phyloP scores from a whole-genome alignment of 345 rosid species.

The Psidium friedrichsthalianum region DNA sequence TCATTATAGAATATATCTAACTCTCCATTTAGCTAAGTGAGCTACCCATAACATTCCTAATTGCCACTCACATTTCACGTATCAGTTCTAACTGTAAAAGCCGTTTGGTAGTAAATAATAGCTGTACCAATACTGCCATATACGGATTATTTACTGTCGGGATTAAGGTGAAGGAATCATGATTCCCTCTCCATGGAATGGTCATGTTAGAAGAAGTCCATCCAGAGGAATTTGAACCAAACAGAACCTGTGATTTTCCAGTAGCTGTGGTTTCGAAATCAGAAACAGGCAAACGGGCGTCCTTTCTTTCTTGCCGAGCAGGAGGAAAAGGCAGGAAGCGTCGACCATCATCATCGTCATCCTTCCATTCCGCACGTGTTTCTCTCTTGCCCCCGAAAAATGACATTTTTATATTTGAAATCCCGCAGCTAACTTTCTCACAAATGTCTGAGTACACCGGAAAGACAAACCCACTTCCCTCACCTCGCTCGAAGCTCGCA shows the following conservation, averaged over 20 bases:
- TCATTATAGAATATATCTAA: not conserved
- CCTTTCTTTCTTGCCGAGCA: not conserved
- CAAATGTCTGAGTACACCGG: not conserved
- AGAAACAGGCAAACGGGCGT: not conserved
- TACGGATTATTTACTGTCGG: not conserved
- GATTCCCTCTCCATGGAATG: not conserved
- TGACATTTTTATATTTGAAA: fast-evolving
- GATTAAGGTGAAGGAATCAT: not conserved
- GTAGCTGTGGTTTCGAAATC: not conserved
- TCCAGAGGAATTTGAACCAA: not conserved
- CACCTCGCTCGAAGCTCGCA: not conserved
- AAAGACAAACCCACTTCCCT: not conserved
- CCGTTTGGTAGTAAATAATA: not conserved
- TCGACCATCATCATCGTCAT: not conserved
- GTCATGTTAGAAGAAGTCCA: not conserved
- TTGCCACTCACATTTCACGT: not conserved
- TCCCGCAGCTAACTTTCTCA: not conserved
- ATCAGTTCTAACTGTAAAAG: not conserved
- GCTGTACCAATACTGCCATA: not conserved
- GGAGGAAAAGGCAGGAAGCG: no score
- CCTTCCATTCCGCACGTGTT: not conserved
- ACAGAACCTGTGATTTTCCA: not conserved
- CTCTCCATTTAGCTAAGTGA: not conserved
- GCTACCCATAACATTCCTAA: not conserved
- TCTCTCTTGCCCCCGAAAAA: fast-evolving